These are phyloP conservation scores for Pichia cactophila DNA, from an alignment of 1,139 yeast genomes.

Conservation along the genomic window DNA sequence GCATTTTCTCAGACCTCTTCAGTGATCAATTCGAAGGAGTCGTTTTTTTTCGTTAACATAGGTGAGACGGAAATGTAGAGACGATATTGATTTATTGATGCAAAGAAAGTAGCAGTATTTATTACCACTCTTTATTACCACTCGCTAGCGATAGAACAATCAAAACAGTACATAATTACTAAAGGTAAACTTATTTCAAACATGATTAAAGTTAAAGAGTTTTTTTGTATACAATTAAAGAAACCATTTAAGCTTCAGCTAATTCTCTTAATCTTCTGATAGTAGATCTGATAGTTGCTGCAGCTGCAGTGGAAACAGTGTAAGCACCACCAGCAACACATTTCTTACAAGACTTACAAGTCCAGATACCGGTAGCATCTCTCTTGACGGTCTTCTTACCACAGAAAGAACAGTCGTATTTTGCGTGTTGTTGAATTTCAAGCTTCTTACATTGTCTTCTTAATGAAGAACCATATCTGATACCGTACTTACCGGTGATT, in stretches of 20 bases:
- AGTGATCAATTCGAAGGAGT: too few species aligned
- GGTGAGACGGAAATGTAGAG: too few species aligned
- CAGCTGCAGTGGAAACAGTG: slow-evolving; percentile 98
- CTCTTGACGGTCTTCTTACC: slow-evolving; percentile 98
- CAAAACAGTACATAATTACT: too few species aligned
- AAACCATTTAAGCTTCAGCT: slow-evolving; percentile 82
- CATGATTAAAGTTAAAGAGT: slow-evolving; percentile 3
- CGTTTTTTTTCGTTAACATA: too few species aligned
- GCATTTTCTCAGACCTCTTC: too few species aligned
- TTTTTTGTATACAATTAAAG: slow-evolving; percentile 1
- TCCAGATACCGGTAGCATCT: slow-evolving; percentile 99
- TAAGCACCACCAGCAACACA: slow-evolving; percentile 99
- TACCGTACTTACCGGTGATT: slow-evolving; percentile 99
- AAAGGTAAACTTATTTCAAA: neutral
- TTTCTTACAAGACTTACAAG: slow-evolving; percentile 89
- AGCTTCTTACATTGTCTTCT: slow-evolving; percentile 99
- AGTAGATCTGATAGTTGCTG: slow-evolving; percentile 99
- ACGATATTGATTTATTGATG: too few species aligned
- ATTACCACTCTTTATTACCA: too few species aligned
- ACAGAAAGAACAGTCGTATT: slow-evolving; percentile 99
- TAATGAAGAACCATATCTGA: slow-evolving; percentile 99
- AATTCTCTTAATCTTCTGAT: slow-evolving; percentile 99
- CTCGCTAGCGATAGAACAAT: too few species aligned
- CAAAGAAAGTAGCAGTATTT: too few species aligned
- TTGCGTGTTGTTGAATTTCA: slow-evolving; percentile 98